A percentile compares a stretch with the other conserved stretches of the same genome.
Conservation (phyloP, 768 basidiomycete species). For the Lactarius pseudohatsudake region DNA sequence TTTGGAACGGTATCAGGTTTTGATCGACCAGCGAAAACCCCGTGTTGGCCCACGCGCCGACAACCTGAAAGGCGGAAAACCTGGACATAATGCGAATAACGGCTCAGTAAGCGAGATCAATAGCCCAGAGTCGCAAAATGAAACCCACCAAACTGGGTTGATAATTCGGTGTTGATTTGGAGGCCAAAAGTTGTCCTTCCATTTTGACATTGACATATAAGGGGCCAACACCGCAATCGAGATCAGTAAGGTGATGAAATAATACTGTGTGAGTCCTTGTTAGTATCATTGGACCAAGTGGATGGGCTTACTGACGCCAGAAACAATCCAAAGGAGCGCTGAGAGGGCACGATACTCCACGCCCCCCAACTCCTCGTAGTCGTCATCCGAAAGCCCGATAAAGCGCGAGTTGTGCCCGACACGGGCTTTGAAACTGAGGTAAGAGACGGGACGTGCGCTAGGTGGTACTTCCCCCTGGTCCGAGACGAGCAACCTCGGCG, state of each 20-base stretch:
- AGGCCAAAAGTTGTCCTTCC: conserved; percentile 39
- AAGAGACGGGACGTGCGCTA: conserved; percentile 34
- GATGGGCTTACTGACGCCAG: no score
- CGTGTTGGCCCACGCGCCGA: conserved; percentile 52
- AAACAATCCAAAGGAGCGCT: conserved; percentile 60
- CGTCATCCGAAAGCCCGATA: conserved; percentile 65
- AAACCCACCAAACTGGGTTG: background rate
- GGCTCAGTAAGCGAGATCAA: background rate
- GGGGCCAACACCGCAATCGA: conserved; percentile 35
- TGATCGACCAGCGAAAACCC: conserved; percentile 49
- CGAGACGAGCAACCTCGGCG: conserved; percentile 49
- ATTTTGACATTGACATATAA: conserved; percentile 42
- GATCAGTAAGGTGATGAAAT: no score
- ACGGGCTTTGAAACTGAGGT: conserved; percentile 34
- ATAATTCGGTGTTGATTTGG: conserved; percentile 42
- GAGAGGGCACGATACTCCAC: conserved; percentile 76
- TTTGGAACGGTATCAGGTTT: conserved; percentile 54
- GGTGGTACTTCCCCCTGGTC: conserved; percentile 21
- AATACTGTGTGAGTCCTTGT: no score
- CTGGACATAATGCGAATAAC: conserved; percentile 29
- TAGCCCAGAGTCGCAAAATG: background rate
- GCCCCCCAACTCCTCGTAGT: conserved; percentile 87
- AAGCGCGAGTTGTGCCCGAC: conserved; percentile 78
- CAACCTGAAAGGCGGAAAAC: conserved; percentile 49
- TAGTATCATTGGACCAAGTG: no score